Evolutionary conservation across 768 basidiomycete genomes (phyloP).

Genomic region (Russula sp.): DNA sequence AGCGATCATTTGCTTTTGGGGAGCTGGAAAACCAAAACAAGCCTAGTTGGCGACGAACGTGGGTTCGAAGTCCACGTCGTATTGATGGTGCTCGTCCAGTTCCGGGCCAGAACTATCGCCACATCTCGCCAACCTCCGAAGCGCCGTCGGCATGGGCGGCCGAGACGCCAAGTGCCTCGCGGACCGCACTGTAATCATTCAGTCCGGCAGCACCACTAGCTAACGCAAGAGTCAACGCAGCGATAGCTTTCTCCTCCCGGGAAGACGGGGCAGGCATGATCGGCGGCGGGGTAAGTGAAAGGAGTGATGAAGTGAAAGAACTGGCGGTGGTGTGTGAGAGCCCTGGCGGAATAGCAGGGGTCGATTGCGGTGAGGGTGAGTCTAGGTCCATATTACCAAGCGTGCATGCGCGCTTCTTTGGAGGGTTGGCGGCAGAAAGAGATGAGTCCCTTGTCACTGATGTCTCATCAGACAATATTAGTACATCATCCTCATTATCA

Average conservation of each 20-base stretch:
- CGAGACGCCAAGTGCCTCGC: slow-evolving; percentile 30
- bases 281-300: slow-evolving; percentile 30
- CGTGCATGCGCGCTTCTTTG: slow-evolving; percentile 40
- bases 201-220: slow-evolving; percentile 58
- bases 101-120: slow-evolving; percentile 29
- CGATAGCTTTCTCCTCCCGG: slow-evolving; percentile 51
- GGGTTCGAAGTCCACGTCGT: not conserved
- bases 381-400: slow-evolving; percentile 39
- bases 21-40: not conserved
- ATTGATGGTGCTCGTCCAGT: not conserved
- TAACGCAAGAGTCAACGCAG: slow-evolving; percentile 51
- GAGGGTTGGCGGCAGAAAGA: slow-evolving; percentile 17
- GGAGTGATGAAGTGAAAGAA: slow-evolving; percentile 35
- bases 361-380: slow-evolving; percentile 25
- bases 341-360: slow-evolving; percentile 28
- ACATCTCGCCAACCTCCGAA: slow-evolving; percentile 51
- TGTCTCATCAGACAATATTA: slow-evolving; percentile 43
- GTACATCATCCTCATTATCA: slow-evolving; percentile 39
- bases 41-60: not conserved
- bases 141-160: slow-evolving; percentile 29
- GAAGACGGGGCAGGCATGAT: slow-evolving; percentile 31
- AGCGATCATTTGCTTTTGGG: not conserved
- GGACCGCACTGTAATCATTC: slow-evolving; percentile 47
- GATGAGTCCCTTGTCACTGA: slow-evolving; percentile 17
- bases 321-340: slow-evolving; percentile 32